Evolutionary conservation across 2,329 filamentous ascomycete genomes (phyloP).

Genomic region (Sarocladiaceae sp.): DNA sequence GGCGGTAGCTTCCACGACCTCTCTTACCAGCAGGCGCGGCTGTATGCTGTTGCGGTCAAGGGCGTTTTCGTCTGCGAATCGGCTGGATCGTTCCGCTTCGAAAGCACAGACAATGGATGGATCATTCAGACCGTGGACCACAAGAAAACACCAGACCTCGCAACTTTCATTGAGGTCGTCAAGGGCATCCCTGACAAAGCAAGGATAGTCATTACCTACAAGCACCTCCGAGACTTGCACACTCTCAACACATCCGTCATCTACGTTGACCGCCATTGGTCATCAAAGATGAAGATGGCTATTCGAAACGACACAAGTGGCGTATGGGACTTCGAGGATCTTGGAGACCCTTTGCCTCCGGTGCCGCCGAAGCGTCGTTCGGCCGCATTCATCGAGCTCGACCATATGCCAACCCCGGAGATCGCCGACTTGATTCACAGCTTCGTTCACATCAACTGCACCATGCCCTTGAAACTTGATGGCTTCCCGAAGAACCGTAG

Average conservation of each 20-base stretch:
- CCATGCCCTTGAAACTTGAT: conserved; percentile 93
- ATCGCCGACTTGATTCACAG: conserved; percentile 93
- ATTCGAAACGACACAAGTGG: conserved; percentile 86
- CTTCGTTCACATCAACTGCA: conserved; percentile 89
- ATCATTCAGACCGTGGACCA: conserved; percentile 90
- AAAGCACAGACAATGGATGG: conserved; percentile 88
- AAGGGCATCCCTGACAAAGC: conserved; percentile 77
- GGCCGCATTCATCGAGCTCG: conserved; percentile 88
- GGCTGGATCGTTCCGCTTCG: conserved; percentile 90
- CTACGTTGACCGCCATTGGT: conserved; percentile 93
- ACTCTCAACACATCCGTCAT: conserved; percentile 91
- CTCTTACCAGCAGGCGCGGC: conserved; percentile 94
- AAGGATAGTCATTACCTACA: conserved; percentile 90
- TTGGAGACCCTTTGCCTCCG: conserved; percentile 76
- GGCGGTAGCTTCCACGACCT: conserved; percentile 94
- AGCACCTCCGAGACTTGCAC: conserved; percentile 90
- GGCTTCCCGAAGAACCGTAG: conserved; percentile 95
- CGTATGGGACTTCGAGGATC: conserved; percentile 88
- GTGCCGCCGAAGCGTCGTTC: conserved; percentile 67
- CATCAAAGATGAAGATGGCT: conserved; percentile 88
- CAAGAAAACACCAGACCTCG: conserved; percentile 80
- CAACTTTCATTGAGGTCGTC: conserved; percentile 88
- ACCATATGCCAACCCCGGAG: conserved; percentile 80
- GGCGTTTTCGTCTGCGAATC: conserved; percentile 96
- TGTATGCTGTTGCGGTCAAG: conserved; percentile 88